Percentiles rank a stretch among this genome's conserved stretches.
phyloP scores from a whole-genome alignment of 345 rosid genomes.

The Dipteronia sinensis region DNA sequence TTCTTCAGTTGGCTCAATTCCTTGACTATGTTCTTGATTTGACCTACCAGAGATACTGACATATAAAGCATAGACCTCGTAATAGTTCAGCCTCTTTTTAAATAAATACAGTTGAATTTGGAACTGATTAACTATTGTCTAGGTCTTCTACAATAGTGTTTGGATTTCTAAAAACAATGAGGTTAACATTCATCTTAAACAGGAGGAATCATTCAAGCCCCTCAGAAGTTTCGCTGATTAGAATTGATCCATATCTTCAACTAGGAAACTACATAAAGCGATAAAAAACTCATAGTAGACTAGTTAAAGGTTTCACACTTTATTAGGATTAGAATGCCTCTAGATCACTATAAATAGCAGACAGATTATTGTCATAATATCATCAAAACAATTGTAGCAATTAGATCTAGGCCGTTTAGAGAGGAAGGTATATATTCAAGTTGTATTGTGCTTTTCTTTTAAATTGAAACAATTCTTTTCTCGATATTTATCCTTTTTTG shows the following conservation, averaged over 20 bases:
- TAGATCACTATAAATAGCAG: background rate
- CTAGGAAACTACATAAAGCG: background rate
- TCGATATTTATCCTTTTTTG: background rate
- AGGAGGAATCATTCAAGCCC: background rate
- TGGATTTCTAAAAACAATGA: background rate
- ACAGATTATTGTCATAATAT: background rate
- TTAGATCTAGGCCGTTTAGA: background rate
- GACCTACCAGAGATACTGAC: background rate
- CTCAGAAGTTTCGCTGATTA: background rate
- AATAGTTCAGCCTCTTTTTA: background rate
- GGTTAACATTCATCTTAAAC: background rate
- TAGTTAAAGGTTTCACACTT: background rate
- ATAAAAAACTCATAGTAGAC: background rate
- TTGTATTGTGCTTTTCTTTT: background rate
- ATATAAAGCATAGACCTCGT: background rate
- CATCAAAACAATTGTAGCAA: background rate
- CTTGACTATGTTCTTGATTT: background rate
- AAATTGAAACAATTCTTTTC: background rate
- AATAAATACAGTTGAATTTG: background rate
- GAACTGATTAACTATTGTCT: background rate
- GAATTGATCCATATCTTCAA: background rate
- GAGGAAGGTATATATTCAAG: background rate
- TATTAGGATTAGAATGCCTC: background rate
- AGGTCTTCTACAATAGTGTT: background rate
- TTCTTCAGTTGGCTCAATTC: background rate